phyloP scores from a whole-genome alignment of 1,284 basidiomycete species.

The Irpex lacteus region DNA sequence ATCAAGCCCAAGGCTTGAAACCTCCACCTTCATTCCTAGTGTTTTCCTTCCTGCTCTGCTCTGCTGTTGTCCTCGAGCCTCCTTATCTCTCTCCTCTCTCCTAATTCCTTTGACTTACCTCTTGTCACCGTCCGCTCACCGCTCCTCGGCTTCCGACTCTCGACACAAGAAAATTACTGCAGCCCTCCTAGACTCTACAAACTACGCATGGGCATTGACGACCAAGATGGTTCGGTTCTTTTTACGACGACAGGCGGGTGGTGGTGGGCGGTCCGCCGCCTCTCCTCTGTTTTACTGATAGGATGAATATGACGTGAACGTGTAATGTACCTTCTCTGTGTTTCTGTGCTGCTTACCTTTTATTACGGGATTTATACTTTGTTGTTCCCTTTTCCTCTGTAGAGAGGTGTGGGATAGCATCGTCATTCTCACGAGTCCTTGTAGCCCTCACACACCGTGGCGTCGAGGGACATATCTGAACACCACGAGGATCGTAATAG shows the following conservation, averaged over 20 bases:
- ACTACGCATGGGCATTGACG: background rate
- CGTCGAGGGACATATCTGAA: background rate
- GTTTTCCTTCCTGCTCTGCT: background rate
- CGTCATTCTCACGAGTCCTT: background rate
- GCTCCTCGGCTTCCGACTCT: background rate
- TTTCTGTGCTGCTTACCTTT: background rate
- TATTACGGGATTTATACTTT: background rate
- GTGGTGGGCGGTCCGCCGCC: background rate
- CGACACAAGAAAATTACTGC: background rate
- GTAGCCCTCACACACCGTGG: background rate
- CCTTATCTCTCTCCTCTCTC: background rate
- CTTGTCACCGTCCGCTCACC: background rate
- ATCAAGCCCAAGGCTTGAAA: slow-evolving; percentile 16
- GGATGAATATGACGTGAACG: background rate
- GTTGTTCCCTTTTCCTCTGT: too few relatives aligned
- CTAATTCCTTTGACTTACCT: background rate
- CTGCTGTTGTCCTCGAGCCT: background rate
- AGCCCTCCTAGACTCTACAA: background rate
- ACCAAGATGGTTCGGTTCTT: background rate
- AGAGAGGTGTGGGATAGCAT: too few relatives aligned
- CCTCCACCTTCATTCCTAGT: background rate
- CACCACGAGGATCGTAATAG: background rate
- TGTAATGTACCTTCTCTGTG: background rate
- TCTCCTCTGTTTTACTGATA: background rate
- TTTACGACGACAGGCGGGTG: background rate